phyloP scores from a whole-genome alignment of 495 filamentous ascomycete species.

The Mycothermus thermophilus region DNA sequence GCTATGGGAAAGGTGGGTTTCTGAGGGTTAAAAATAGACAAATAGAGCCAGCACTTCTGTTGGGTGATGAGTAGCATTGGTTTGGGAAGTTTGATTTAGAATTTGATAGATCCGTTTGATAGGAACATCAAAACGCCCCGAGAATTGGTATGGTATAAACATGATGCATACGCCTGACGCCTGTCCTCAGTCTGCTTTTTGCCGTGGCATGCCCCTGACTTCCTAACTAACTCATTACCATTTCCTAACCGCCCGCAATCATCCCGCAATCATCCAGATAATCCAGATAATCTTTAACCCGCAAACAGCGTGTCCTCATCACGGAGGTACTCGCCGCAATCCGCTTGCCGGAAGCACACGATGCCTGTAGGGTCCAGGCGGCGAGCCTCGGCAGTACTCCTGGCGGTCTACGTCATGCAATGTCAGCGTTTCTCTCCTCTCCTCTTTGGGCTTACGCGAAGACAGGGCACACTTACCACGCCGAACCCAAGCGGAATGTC shows the following conservation, averaged over 20 bases:
- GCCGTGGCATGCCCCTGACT: no score
- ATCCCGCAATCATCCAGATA: conserved; percentile 1
- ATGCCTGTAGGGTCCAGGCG: conserved; percentile 81
- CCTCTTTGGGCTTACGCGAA: neutral
- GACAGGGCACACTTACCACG: conserved; percentile 6
- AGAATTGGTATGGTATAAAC: no score
- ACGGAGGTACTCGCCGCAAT: conserved; percentile 83
- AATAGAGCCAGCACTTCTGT: neutral
- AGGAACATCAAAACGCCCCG: no score
- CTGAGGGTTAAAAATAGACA: neutral
- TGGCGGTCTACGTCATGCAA: conserved; percentile 47
- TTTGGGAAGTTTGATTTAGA: no score
- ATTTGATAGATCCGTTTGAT: no score
- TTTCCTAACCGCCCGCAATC: conserved; percentile 2
- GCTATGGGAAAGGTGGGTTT: neutral
- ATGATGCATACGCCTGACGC: conserved; percentile 21
- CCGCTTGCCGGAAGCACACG: conserved; percentile 70
- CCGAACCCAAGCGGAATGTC: conserved; percentile 71
- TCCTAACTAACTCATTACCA: neutral
- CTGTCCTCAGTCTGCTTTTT: conserved; percentile 7
- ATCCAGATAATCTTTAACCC: conserved; percentile 12
- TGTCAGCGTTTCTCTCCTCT: neutral
- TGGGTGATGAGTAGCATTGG: conserved; percentile 2
- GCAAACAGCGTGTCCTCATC: conserved; percentile 52
- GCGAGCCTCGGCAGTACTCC: conserved; percentile 67